Conservation (phyloP, 1,284 basidiomycete genomes). For the Taiwanofungus camphoratus region DNA sequence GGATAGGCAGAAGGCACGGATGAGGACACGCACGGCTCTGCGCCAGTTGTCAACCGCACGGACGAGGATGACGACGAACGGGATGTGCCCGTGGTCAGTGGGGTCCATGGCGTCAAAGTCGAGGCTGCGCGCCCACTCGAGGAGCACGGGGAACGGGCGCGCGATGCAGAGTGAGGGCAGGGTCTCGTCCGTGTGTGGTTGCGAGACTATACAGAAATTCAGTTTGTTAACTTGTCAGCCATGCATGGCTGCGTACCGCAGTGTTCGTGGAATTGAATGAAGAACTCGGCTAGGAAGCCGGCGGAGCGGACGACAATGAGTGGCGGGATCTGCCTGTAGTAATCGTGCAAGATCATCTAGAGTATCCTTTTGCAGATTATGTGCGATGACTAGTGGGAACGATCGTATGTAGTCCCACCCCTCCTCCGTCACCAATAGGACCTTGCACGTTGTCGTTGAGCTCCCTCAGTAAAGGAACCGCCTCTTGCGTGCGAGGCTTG, state of each 20-base stretch:
- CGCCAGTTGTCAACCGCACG: conserved; percentile 82
- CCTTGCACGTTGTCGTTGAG: conserved; percentile 79
- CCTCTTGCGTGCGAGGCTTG: conserved; percentile 75
- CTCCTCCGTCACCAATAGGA: conserved; percentile 45
- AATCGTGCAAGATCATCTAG: conserved; percentile 57
- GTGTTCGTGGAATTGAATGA: conserved; percentile 84
- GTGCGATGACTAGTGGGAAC: conserved; percentile 74
- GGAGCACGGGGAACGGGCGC: conserved; percentile 79
- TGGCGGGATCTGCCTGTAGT: conserved; percentile 62
- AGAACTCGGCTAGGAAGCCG: conserved; percentile 86
- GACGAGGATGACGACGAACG: conserved; percentile 84
- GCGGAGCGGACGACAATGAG: conserved; percentile 77
- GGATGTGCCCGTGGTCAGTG: conserved; percentile 83
- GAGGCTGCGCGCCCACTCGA: conserved; percentile 65
- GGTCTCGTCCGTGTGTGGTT: conserved; percentile 30
- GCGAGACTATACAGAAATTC: conserved; percentile 23
- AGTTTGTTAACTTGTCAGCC: conserved; percentile 1
- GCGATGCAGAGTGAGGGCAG: conserved; percentile 84
- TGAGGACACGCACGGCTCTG: conserved; percentile 46
- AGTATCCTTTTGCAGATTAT: conserved; percentile 61
- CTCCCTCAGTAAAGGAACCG: conserved; percentile 74
- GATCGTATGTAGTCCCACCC: conserved; percentile 43
- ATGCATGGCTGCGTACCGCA: conserved; percentile 42
- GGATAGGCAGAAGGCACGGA: too few relatives aligned
- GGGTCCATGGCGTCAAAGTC: conserved; percentile 76